phyloP scores from a whole-genome alignment of 805 yeast species.

The Saturnispora zaruensis region DNA sequence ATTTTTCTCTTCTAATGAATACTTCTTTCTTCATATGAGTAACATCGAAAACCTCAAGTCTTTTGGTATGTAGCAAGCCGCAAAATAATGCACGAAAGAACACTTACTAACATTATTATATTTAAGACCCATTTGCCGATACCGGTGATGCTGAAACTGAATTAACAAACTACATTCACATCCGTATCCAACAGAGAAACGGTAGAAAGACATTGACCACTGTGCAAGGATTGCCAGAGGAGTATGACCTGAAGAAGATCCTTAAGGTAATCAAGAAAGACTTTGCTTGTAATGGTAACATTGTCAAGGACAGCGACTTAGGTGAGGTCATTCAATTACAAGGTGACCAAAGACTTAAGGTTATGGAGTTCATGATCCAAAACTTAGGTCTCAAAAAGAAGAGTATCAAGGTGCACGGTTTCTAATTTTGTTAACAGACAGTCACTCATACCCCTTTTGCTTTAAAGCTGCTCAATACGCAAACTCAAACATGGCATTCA shows the following conservation, averaged over 20 bases:
- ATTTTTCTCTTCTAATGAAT: not conserved
- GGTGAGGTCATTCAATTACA: slow-evolving; percentile 97
- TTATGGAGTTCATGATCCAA: slow-evolving; percentile 80
- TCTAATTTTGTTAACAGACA: slow-evolving; percentile 36
- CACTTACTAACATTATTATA: not conserved
- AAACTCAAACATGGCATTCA: not conserved
- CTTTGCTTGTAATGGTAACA: slow-evolving; percentile 97
- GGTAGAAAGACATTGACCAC: slow-evolving; percentile 98
- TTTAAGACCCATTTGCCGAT: slow-evolving; percentile 93
- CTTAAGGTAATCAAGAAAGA: slow-evolving; percentile 92
- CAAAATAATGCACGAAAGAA: not conserved
- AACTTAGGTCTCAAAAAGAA: slow-evolving; percentile 88
- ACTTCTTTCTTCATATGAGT: slow-evolving; percentile 43
- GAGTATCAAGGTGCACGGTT: slow-evolving; percentile 97
- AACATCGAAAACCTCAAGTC: slow-evolving; percentile 88
- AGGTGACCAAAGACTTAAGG: slow-evolving; percentile 98
- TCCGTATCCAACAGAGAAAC: slow-evolving; percentile 99
- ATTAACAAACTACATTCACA: slow-evolving; percentile 91
- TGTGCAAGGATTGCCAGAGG: slow-evolving; percentile 94
- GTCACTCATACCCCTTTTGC: not conserved
- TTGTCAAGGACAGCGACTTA: slow-evolving; percentile 90
- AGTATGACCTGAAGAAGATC: slow-evolving; percentile 90
- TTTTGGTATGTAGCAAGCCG: slow-evolving; percentile 40
- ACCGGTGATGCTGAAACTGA: slow-evolving; percentile 99
- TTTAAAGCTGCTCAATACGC: no score